Evolutionary conservation across 2,329 filamentous ascomycete genomes (phyloP), one percentile per base, ranked within the genome.

Genomic region (Pestalotiopsis sp.): DNA sequence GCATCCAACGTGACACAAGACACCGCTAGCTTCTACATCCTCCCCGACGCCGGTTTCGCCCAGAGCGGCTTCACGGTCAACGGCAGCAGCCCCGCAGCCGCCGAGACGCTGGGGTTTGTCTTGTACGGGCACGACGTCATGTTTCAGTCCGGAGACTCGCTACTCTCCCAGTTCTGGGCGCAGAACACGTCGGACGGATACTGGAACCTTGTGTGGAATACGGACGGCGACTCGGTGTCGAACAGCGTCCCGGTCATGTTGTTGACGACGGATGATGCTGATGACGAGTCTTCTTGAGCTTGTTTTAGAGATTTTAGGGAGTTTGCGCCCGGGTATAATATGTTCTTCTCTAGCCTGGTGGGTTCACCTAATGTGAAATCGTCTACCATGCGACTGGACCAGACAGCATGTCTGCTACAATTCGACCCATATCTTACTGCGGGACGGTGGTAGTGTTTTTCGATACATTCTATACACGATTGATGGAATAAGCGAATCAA

Each of bases 121-220:
- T 14, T 62, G 11, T 62, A 62, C 27, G 59, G n/a, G 38, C 36
- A 6, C 31, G 31, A n/a, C 6, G 17, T 40, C 36, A 64, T 45
- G 12, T 64, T 41, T 31, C 14, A 7, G 6, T 62, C 59, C 6
- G 59, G 27, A 1, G 36, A 38, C 59, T 38, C 36, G 6, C 31
- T 23, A 11, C 27, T 14, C 9, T 62, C n/a, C 59, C 14, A 62
- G 31, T 62, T 38, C 59, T 62, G 27, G 27, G 59, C 31, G 14
- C 59, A 64, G 23, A 45, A 49, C 3, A 40, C 27, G 11, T 62
- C 59, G 14, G 20, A 17, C 1, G 27, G 59, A 0, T 36, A 38
- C 27, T 62, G 59, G 25, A 62, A 62, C n/a, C 36, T 62, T 14
- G 36, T 62, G 27, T 62, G 31, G 27, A 62, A 62, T 20, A 62